Base-by-base conservation (phyloP, 2,329 filamentous ascomycete species). In the Fusarium austroafricanum region DNA sequence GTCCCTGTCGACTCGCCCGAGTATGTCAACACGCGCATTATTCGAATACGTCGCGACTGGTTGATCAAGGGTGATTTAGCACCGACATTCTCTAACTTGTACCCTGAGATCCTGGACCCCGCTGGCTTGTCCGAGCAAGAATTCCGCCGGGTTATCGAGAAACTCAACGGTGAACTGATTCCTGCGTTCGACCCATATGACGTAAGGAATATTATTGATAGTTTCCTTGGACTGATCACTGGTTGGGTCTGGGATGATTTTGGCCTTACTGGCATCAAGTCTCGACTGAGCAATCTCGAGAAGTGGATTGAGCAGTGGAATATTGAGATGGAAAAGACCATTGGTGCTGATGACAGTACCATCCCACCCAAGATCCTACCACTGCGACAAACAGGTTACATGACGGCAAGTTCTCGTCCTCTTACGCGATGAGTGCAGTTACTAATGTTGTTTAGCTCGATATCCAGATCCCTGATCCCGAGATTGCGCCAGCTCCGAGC, bases 171-270 rank as follows among this genome's bases (percentile, higher is more conserved):
- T 14, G 89, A 93, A 67, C 81, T 98, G 17, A 82, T 91, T 38
- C 86, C 86, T n/a, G 90, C 91, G 0, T 97, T 97, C 77, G 88
- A 91, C 73, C 95, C 96, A 0, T 94, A 90, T 77, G 89, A 85
- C 55, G 81, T 87, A 72, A 85, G 92, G 50, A 97, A 96, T 71
- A 88, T 94, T 74, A 68, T 97, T 1, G 96, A 99, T 78, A 87
- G 89, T 14, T 77, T 93, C 12, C 77, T 98, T 71, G 94, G 95
- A 3, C 83, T 96, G 6, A 79, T 94, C 33, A 98, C 96, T 0
- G 92, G 95, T 21, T 99, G 94, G 92, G 75, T 98, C 33, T 98
- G 94, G 93, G 96, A 99, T 61, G 95, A 98, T 76, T 73, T 95
- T 21, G 94, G 95, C 3, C 80, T 93, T 35, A 92, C 92, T 5